A percentile compares a stretch with the other conserved stretches of the same genome.
These are phyloP conservation scores for Starmerella bombi DNA, from an alignment of 805 yeast species.

Conservation along the genomic window DNA sequence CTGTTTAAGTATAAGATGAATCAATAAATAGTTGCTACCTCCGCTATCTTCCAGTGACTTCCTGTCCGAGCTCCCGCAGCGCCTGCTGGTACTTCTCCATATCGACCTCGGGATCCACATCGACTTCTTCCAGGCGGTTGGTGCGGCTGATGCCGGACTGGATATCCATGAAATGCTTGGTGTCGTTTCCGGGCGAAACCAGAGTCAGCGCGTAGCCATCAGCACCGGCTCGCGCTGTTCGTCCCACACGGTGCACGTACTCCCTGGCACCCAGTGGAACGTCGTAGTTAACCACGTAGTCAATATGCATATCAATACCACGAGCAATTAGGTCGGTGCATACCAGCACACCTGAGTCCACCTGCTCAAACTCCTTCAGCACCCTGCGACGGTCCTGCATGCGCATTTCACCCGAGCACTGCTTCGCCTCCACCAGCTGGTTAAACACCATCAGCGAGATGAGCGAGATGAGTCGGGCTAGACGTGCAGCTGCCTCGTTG, in stretches of 20 bases:
- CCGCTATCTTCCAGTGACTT: conserved; percentile 17
- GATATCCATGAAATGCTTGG: conserved; percentile 33
- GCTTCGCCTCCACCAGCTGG: conserved; percentile 18
- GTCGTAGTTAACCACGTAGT: conserved; percentile 78
- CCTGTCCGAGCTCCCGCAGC: conserved; percentile 34
- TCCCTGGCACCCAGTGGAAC: conserved; percentile 79
- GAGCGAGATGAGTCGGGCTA: conserved; percentile 45
- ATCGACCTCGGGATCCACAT: conserved; percentile 28
- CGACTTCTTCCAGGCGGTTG: conserved; percentile 22
- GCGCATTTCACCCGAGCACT: conserved; percentile 30
- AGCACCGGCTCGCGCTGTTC: conserved; percentile 90
- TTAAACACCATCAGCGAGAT: conserved; percentile 26
- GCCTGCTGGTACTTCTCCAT: conserved; percentile 34
- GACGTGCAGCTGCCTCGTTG: conserved; percentile 76
- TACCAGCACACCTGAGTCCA: conserved; percentile 41
- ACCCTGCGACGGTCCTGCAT: conserved; percentile 39
- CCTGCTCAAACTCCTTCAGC: conserved; percentile 45
- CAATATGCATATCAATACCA: conserved; percentile 72
- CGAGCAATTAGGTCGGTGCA: conserved; percentile 90
- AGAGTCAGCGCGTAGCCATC: conserved; percentile 63
- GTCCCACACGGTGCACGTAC: conserved; percentile 90
- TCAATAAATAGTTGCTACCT: too few species aligned
- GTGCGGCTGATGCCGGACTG: conserved; percentile 24
- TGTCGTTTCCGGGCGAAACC: conserved; percentile 67
- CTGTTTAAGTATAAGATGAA: too few species aligned